Percentiles rank a stretch among this genome's conserved stretches.
These are phyloP conservation scores for Caryopteris hybrid DNA, from an alignment of 305 asterid genomes.

Conservation along the genomic window DNA sequence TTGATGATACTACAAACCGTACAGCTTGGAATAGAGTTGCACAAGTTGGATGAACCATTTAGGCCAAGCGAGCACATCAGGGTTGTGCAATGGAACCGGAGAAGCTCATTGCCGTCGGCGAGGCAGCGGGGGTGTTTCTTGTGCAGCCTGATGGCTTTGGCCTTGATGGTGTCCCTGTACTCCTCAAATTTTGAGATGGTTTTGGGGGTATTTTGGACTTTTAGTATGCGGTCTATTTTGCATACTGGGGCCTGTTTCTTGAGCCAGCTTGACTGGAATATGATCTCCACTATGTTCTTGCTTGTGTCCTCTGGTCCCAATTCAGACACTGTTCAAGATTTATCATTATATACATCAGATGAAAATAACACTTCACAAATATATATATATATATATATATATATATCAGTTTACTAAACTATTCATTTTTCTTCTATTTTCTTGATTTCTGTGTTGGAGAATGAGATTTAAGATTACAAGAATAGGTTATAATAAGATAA, in stretches of 20 bases:
- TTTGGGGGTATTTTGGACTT: constrained; percentile 72
- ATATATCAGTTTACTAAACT: too few species aligned
- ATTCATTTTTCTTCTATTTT: background rate
- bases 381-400: too few species aligned
- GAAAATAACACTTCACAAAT: too few species aligned
- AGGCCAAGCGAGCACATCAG: constrained; percentile 71
- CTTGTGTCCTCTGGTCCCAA: constrained; percentile 83
- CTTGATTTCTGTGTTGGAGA: constrained; percentile 12
- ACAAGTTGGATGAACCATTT: constrained; percentile 69
- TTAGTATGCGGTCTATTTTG: constrained; percentile 73
- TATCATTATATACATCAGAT: background rate
- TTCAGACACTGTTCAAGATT: constrained; percentile 49
- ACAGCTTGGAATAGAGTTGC: constrained; percentile 69
- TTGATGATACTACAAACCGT: constrained; percentile 58
- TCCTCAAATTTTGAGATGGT: constrained; percentile 82
- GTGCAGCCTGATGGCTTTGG: constrained; percentile 54
- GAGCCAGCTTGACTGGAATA: constrained; percentile 91
- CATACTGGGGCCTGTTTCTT: constrained; percentile 67
- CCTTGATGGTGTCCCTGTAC: constrained; percentile 66
- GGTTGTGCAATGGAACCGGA: constrained; percentile 76
- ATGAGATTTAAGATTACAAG: constrained; percentile 11
- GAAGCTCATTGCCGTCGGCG: constrained; percentile 88
- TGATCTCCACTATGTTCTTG: constrained; percentile 92
- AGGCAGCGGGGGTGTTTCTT: constrained; percentile 89
- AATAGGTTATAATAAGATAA: background rate